Evolutionary conservation across 495 filamentous ascomycete genomes (phyloP).

Genomic region (Patellaria atrata): DNA sequence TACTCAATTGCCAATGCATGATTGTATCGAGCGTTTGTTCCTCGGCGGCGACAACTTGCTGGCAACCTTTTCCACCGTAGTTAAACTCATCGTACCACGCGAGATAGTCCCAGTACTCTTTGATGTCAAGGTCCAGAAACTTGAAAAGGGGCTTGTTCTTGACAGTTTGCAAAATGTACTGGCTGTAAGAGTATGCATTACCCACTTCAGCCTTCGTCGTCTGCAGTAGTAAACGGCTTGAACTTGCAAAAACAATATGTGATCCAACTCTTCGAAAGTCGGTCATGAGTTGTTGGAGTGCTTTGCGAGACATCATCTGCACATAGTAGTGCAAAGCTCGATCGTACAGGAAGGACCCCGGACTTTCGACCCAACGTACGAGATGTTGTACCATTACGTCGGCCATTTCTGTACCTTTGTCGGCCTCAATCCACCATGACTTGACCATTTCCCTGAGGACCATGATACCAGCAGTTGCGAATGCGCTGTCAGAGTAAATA

Average conservation of each 20-base stretch:
- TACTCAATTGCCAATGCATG: constrained; percentile 96
- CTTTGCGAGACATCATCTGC: constrained; percentile 94
- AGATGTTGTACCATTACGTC: constrained; percentile 97
- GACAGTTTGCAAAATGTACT: constrained; percentile 95
- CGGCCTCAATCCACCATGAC: constrained; percentile 93
- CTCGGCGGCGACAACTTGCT: constrained; percentile 68
- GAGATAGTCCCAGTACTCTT: constrained; percentile 98
- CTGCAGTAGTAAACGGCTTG: constrained; percentile 80
- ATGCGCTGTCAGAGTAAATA: constrained; percentile 79
- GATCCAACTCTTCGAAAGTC: constrained; percentile 94
- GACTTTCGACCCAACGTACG: constrained; percentile 89
- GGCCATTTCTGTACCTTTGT: constrained; percentile 79
- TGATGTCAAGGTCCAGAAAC: constrained; percentile 94
- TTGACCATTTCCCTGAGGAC: constrained; percentile 98
- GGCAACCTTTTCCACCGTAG: constrained; percentile 86
- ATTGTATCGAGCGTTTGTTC: constrained; percentile 79
- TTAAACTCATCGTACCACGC: constrained; percentile 99
- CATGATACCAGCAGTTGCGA: constrained; percentile 75
- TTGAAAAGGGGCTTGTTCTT: constrained; percentile 89
- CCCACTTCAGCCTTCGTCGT: constrained; percentile 95
- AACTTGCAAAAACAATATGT: constrained; percentile 78
- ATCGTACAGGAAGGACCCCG: constrained; percentile 87
- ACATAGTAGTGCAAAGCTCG: constrained; percentile 95
- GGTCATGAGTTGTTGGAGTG: constrained; percentile 89
- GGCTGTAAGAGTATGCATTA: constrained; percentile 90